Evolutionary conservation across 2,329 filamentous ascomycete species (phyloP), one percentile per base, ranked within the genome.

Genomic region (Leptographium flavum): DNA sequence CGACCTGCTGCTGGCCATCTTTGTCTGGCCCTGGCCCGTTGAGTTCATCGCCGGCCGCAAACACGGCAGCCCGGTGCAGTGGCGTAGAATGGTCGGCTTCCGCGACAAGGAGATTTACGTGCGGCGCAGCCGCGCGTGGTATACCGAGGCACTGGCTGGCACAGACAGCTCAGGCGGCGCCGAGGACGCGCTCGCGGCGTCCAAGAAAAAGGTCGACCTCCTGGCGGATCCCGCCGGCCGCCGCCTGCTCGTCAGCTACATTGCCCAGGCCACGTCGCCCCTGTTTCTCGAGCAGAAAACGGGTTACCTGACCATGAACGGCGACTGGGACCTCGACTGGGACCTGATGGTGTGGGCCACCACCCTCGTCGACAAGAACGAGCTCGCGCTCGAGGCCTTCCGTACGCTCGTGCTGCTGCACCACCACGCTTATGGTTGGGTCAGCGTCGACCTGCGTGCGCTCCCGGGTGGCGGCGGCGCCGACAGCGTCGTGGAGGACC

Each of bases 321-420:
- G 73, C 50, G 74, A 87, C 50, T 96, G 87, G 81, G 84, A 94
- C 60, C 67, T 95, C 49, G 87, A 94, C 59, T 95, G 88, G 73
- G 70, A 71, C 39, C 72, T 73, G 19, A 95, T 95, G 85, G 67
- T 87, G 13, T 65, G 72, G 50, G 86, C 85, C 4, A 82, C 86
- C 39, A 64, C 65, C 30, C 61, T 93, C 52, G 73, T 87, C 2
- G 81, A 86, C 52, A 68, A 69, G 52, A 78, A 77, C 55, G 67
- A 70, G 19, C 55, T 73, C 22, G 60, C 68, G 21, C 58, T 85
- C 14, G 74, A 83, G n/a, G 77, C 79, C 22, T 81, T 94, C 57
- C 74, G 74, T 49, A 79, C 75, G 43, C 68, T 81, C 2, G 79
- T 86, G n/a, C 62, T 90, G 25, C 68, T 90, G 14, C 73, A 80